Evolutionary conservation across 1,284 basidiomycete species (phyloP).

Genomic region (Earliella scabrosa): DNA sequence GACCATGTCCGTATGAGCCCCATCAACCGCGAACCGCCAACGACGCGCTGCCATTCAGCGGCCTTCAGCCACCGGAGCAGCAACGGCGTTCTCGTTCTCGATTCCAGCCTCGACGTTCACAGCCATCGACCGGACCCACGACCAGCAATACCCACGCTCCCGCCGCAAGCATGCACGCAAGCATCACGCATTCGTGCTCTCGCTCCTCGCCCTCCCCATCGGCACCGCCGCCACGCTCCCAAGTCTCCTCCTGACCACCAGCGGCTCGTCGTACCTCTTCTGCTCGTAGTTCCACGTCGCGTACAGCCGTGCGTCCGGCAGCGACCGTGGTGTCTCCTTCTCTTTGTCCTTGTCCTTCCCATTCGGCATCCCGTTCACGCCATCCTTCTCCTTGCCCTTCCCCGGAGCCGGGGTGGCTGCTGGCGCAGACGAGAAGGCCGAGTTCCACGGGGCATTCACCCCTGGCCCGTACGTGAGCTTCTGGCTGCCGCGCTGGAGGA

Average conservation of each 20-base stretch:
- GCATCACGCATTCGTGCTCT: constrained; percentile 27
- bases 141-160: background rate
- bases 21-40: background rate
- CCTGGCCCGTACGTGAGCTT: constrained; percentile 65
- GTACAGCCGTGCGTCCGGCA: constrained; percentile 71
- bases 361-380: constrained; percentile 29
- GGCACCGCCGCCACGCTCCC: constrained; percentile 30
- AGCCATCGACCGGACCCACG: no score
- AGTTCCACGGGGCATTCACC: constrained; percentile 71
- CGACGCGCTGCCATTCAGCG: no score
- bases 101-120: background rate
- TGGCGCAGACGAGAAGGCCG: constrained; percentile 31
- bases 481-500: constrained; percentile 57
- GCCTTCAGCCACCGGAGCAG: no score
- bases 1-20: background rate
- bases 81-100: no score
- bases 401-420: constrained; percentile 37
- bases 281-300: constrained; percentile 79
- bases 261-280: constrained; percentile 63
- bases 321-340: constrained; percentile 40
- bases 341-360: constrained; percentile 35
- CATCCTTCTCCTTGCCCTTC: constrained; percentile 38
- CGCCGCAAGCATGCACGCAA: no score
- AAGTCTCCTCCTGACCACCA: constrained; percentile 38
- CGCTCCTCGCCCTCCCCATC: constrained; percentile 29